These are phyloP conservation scores for Tuber umbilicatum DNA, from an alignment of 495 filamentous ascomycete genomes.

Conservation along the genomic window DNA sequence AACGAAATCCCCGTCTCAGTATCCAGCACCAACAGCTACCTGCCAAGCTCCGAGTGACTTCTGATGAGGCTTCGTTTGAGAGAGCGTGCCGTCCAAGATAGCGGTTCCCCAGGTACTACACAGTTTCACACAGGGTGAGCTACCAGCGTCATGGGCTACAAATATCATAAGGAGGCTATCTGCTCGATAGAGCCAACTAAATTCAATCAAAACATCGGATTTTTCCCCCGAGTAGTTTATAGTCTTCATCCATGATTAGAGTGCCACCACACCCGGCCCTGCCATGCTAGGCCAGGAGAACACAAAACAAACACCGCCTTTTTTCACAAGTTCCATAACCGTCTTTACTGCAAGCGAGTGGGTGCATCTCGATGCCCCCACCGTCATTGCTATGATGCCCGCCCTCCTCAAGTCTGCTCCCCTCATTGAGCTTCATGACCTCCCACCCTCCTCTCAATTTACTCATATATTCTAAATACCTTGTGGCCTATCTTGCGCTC, in stretches of 20 bases:
- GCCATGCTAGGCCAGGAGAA: not conserved
- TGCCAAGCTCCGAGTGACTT: too few relatives aligned
- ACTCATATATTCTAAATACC: too few relatives aligned
- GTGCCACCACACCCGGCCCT: not conserved
- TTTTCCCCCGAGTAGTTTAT: not conserved
- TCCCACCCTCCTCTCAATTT: not conserved
- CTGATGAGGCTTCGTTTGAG: too few relatives aligned
- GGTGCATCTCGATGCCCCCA: not conserved
- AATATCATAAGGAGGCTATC: not conserved
- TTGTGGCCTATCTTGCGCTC: not conserved
- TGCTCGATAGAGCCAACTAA: not conserved
- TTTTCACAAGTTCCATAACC: not conserved
- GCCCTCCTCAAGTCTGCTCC: not conserved
- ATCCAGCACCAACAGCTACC: too few relatives aligned
- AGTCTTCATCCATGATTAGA: not conserved
- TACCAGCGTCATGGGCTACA: too few relatives aligned
- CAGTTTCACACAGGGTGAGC: too few relatives aligned
- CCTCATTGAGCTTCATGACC: rapidly evolving
- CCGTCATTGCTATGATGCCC: not conserved
- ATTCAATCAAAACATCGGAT: not conserved
- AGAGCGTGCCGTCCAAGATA: too few relatives aligned
- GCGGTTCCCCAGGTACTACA: not conserved
- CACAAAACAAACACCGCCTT: not conserved
- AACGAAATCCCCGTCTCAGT: too few relatives aligned
- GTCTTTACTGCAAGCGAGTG: not conserved